A percentile compares a stretch with the other conserved stretches of the same genome.
These are phyloP conservation scores for Kalaharituber pfeilii DNA, from an alignment of 2,329 filamentous ascomycete species.

Conservation along the genomic window DNA sequence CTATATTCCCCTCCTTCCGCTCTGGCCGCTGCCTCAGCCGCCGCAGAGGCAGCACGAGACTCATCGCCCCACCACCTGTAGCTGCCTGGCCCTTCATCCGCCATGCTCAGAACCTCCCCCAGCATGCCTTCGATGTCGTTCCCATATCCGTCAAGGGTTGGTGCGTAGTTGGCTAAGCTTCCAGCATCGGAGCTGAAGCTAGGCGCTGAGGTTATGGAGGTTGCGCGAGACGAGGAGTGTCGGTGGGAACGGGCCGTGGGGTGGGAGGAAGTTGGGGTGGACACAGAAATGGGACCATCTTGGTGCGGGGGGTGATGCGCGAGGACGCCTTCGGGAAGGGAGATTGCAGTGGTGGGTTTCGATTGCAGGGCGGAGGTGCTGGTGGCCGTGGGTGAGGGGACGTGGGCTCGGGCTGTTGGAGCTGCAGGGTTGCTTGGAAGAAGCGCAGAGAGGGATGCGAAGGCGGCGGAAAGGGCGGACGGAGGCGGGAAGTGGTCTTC, in stretches of 20 bases:
- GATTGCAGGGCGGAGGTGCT: conserved; percentile 10
- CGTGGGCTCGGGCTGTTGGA: conserved; percentile 4
- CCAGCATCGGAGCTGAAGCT: conserved; percentile 18
- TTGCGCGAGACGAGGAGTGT: neutral
- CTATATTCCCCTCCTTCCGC: neutral
- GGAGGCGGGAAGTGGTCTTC: conserved; percentile 18
- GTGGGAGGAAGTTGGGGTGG: too few relatives aligned
- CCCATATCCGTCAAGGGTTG: conserved; percentile 19
- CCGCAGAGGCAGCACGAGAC: conserved; percentile 8
- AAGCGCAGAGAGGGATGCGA: conserved; percentile 12
- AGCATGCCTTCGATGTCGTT: conserved; percentile 23
- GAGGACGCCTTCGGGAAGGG: conserved; percentile 17
- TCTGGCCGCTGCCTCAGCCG: conserved; percentile 13
- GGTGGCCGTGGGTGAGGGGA: neutral
- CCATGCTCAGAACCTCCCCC: conserved; percentile 21
- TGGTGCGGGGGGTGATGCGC: conserved; percentile 16
- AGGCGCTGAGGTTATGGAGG: conserved; percentile 11
- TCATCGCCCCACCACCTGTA: conserved; percentile 10
- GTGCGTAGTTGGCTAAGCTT: conserved; percentile 20
- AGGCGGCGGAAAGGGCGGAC: conserved; percentile 5
- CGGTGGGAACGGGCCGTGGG: neutral
- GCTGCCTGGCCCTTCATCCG: conserved; percentile 12
- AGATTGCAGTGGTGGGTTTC: conserved; percentile 19
- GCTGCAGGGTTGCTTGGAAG: conserved; percentile 5
- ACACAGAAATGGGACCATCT: conserved; percentile 1